phyloP scores from a whole-genome alignment of 2,329 filamentous ascomycete species.

The Penicillium sp. region DNA sequence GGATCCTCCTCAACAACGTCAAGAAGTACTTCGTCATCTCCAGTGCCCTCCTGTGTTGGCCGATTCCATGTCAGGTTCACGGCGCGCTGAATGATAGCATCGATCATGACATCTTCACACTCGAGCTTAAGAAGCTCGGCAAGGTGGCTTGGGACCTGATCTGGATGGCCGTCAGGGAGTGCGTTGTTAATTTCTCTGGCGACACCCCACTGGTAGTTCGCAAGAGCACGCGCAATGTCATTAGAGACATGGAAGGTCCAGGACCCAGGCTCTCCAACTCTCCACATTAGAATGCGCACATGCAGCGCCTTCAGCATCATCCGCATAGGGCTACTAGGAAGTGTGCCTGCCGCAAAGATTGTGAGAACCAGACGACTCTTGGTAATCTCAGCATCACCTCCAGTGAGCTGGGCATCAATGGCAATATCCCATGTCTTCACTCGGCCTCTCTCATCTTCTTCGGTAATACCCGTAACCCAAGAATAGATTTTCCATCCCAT shows the following conservation, averaged over 20 bases:
- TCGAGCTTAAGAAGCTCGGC: slow-evolving; percentile 73
- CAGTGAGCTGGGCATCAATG: slow-evolving; percentile 86
- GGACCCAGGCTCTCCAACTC: slow-evolving; percentile 66
- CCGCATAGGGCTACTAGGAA: slow-evolving; percentile 77
- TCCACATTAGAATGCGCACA: slow-evolving; percentile 85
- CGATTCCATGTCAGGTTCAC: slow-evolving; percentile 89
- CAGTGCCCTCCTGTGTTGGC: slow-evolving; percentile 67
- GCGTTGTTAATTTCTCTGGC: slow-evolving; percentile 63
- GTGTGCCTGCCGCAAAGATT: slow-evolving; percentile 80
- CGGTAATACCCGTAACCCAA: slow-evolving; percentile 73
- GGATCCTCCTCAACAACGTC: slow-evolving; percentile 82
- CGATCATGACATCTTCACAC: slow-evolving; percentile 77
- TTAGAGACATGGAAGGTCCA: slow-evolving; percentile 67
- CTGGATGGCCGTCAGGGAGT: slow-evolving; percentile 56
- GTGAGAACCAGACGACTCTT: slow-evolving; percentile 83
- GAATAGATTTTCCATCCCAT: slow-evolving; percentile 78
- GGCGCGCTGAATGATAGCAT: slow-evolving; percentile 77
- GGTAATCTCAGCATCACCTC: slow-evolving; percentile 86
- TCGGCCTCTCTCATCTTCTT: slow-evolving; percentile 81
- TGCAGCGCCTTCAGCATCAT: slow-evolving; percentile 93
- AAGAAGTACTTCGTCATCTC: slow-evolving; percentile 68
- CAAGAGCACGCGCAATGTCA: slow-evolving; percentile 70
- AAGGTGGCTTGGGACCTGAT: slow-evolving; percentile 74
- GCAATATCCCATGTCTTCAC: slow-evolving; percentile 93
- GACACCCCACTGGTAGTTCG: slow-evolving; percentile 76